phyloP scores from a whole-genome alignment of 345 rosid species.

The Brassica napus region Da-Ae NC_063451.1:46263001-46263500 shows the following conservation, averaged over 20 bases:
- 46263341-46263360: background rate
- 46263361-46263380: background rate
- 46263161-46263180: background rate
- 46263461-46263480: background rate
- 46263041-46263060: background rate
- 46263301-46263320: background rate
- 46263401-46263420: background rate
- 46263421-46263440: background rate
- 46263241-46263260: background rate
- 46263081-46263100: constrained; percentile 19
- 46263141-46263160: background rate
- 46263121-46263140: constrained; percentile 2
- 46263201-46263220: background rate
- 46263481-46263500: background rate
- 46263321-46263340: background rate
- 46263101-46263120: background rate
- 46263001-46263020: background rate
- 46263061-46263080: background rate
- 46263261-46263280: background rate
- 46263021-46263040: background rate
- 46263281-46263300: background rate
- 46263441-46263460: background rate
- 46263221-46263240: background rate
- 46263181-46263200: background rate
- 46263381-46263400: background rate